A percentile compares a stretch with the other conserved stretches of the same genome.
Conservation (phyloP, 2,329 filamentous ascomycete species). For the Alternaria burnsii region DNA sequence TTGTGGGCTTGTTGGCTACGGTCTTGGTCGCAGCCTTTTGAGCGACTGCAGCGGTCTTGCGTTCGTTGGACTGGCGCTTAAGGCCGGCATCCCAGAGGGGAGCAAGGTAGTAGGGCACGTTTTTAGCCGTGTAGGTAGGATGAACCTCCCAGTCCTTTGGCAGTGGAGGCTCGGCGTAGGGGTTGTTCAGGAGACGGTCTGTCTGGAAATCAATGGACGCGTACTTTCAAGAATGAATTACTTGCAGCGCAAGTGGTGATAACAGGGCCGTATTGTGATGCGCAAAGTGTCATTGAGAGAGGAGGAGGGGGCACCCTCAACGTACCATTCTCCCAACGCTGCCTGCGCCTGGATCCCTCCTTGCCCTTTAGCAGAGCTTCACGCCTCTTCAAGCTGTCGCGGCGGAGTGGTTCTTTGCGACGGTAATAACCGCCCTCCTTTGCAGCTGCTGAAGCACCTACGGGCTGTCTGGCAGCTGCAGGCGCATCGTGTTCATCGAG, state of each 20-base stretch:
- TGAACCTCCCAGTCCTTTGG: slow-evolving; percentile 83
- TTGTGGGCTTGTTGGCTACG: slow-evolving; percentile 53
- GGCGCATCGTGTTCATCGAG: slow-evolving; percentile 67
- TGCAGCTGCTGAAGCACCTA: slow-evolving; percentile 45
- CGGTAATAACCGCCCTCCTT: slow-evolving; percentile 58
- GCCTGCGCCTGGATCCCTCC: slow-evolving; percentile 84
- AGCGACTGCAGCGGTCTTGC: slow-evolving; percentile 45
- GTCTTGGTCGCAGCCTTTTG: slow-evolving; percentile 48
- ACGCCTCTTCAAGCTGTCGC: slow-evolving; percentile 71
- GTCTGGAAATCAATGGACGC: slow-evolving; percentile 13
- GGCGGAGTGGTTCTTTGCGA: slow-evolving; percentile 64
- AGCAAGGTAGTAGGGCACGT: slow-evolving; percentile 88
- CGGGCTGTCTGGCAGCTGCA: slow-evolving; percentile 32
- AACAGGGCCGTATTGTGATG: neutral
- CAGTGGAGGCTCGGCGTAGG: slow-evolving; percentile 82
- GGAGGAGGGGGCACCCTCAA: slow-evolving; percentile 13
- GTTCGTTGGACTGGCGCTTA: slow-evolving; percentile 56
- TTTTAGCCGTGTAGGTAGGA: slow-evolving; percentile 79
- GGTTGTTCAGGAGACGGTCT: slow-evolving; percentile 89
- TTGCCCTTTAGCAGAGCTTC: slow-evolving; percentile 87
- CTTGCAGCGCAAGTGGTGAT: neutral
- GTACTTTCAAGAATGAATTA: neutral
- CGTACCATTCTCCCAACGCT: slow-evolving; percentile 93
- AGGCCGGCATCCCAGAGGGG: slow-evolving; percentile 77
- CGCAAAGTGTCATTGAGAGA: slow-evolving; percentile 21